These are phyloP conservation scores for Fraxinus nigra DNA, from an alignment of 305 asterid genomes.

Conservation along the genomic window DNA sequence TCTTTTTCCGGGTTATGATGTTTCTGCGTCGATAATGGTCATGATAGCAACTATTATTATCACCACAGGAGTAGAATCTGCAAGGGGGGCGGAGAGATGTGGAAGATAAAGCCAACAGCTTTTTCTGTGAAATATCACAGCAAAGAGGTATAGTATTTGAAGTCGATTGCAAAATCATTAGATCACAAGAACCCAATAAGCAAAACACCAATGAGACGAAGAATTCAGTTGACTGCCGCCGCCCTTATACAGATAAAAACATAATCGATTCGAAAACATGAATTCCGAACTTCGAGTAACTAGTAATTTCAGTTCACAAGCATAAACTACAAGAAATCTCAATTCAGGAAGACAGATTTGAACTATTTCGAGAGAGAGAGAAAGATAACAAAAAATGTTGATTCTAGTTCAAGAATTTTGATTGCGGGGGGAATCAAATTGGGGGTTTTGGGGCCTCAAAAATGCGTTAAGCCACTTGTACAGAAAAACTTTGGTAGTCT, in stretches of 20 bases:
- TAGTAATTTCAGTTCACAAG: background rate
- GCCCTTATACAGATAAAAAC: background rate
- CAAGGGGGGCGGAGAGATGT: conserved; percentile 6
- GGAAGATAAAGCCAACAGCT: conserved; percentile 12
- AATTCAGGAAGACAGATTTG: background rate
- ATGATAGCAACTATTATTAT: background rate
- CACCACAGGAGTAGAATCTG: conserved; percentile 33
- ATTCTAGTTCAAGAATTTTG: conserved; percentile 31
- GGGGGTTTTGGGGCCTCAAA: background rate
- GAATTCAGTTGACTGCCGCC: background rate
- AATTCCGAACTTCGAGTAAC: conserved; percentile 3
- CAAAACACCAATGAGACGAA: conserved; percentile 13
- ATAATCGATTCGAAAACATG: conserved; percentile 26
- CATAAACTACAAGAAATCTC: background rate
- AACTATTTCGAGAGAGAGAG: background rate
- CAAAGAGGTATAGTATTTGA: conserved; percentile 31
- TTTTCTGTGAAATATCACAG: conserved; percentile 30
- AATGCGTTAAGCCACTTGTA: background rate
- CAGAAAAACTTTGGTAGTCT: too few relatives aligned
- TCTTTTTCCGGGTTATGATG: background rate
- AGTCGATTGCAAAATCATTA: conserved; percentile 59
- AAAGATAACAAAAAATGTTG: conserved; percentile 3
- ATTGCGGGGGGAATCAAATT: background rate
- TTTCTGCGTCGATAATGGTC: conserved; percentile 20
- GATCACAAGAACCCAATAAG: conserved; percentile 28